These are phyloP conservation scores for Chaetothyriales sp. DNA, from an alignment of 2,329 filamentous ascomycete genomes.

Conservation along the genomic window DNA sequence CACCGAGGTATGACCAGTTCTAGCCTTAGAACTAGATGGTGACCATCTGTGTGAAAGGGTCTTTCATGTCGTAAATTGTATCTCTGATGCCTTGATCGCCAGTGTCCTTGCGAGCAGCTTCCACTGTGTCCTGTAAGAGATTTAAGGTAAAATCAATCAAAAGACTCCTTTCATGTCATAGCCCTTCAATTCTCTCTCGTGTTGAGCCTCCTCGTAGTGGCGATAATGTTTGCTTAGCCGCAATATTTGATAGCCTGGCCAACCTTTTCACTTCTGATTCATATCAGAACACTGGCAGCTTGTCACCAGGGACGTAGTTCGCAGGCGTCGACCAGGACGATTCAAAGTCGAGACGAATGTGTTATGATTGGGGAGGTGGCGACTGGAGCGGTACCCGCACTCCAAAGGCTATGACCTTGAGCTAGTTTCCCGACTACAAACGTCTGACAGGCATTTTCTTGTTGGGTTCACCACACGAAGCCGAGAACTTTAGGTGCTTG, in stretches of 20 bases:
- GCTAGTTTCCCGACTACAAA: constrained; percentile 37
- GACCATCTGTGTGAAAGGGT: constrained; percentile 35
- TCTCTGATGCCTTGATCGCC: constrained; percentile 23
- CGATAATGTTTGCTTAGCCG: constrained; percentile 22
- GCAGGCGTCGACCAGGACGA: constrained; percentile 43
- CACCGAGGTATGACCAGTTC: no score
- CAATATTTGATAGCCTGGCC: constrained; percentile 23
- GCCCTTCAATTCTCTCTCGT: constrained; percentile 19
- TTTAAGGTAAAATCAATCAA: constrained; percentile 23
- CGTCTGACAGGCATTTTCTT: constrained; percentile 41
- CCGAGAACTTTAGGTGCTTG: constrained; percentile 38
- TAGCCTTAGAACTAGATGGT: constrained; percentile 33
- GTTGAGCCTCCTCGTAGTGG: constrained; percentile 21
- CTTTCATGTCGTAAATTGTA: constrained; percentile 43
- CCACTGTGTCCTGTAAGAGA: constrained; percentile 9
- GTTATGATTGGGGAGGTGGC: constrained; percentile 43
- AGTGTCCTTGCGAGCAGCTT: constrained; percentile 13
- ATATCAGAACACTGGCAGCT: constrained; percentile 21
- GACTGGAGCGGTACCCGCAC: constrained; percentile 41
- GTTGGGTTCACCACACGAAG: constrained; percentile 34
- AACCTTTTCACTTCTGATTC: constrained; percentile 24
- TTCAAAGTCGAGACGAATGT: constrained; percentile 35
- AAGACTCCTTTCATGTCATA: constrained; percentile 19
- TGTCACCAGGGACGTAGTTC: constrained; percentile 22
- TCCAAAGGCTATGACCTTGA: constrained; percentile 28